These are phyloP conservation scores for Epichloe uncinata DNA, from an alignment of 2,329 filamentous ascomycete genomes.

Conservation along the genomic window DNA sequence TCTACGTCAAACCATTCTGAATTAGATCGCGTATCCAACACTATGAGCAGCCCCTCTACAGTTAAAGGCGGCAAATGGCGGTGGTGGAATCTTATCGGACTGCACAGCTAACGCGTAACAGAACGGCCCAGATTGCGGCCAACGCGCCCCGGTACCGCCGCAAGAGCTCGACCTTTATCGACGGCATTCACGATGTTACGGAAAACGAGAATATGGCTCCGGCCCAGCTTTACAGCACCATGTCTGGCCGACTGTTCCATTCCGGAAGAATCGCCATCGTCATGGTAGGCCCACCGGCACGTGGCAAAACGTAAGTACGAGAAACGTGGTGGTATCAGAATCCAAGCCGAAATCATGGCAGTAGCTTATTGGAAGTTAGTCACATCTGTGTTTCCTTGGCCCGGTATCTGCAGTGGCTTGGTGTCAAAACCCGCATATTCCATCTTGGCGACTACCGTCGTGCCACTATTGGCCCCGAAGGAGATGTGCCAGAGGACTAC, in stretches of 20 bases:
- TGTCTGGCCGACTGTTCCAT: slow-evolving; percentile 93
- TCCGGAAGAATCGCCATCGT: slow-evolving; percentile 95
- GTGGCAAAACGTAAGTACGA: slow-evolving; percentile 72
- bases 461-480: slow-evolving; percentile 72
- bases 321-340: not conserved
- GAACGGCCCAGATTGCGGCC: slow-evolving; percentile 82
- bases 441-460: slow-evolving; percentile 93
- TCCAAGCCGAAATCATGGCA: not conserved
- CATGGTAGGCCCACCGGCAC: slow-evolving; percentile 86
- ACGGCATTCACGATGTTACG: slow-evolving; percentile 88
- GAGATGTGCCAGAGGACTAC: slow-evolving; percentile 87
- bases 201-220: slow-evolving; percentile 76
- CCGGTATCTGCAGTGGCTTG: slow-evolving; percentile 89
- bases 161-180: slow-evolving; percentile 90
- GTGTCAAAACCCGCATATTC: slow-evolving; percentile 96
- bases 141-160: slow-evolving; percentile 83
- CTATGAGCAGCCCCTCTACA: not conserved
- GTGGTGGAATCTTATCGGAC: not conserved
- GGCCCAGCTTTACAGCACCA: slow-evolving; percentile 94
- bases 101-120: slow-evolving; percentile 20
- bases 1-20: not conserved
- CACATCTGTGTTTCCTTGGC: slow-evolving; percentile 94
- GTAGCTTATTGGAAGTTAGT: slow-evolving; percentile 26
- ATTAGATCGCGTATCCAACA: not conserved
- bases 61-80: not conserved